These are phyloP conservation scores for Phytophthora multivora DNA, from an alignment of 352 stramenopile genomes.

Conservation along the genomic window DNA sequence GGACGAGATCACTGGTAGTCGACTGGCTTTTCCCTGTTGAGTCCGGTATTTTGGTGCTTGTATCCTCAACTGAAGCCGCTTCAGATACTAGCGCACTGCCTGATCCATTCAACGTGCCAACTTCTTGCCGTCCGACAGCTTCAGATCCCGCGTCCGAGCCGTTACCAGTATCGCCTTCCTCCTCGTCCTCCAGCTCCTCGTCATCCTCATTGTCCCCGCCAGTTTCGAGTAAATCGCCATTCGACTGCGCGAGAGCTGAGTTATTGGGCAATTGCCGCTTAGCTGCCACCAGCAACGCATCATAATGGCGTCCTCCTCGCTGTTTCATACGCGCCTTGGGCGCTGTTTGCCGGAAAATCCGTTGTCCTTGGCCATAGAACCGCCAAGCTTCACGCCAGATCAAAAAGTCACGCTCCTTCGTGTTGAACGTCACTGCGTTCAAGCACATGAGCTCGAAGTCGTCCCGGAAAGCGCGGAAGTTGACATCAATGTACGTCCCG, in stretches of 20 bases:
- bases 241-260: constrained; percentile 52
- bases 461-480: constrained; percentile 83
- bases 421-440: constrained; percentile 97
- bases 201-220: constrained; percentile 37
- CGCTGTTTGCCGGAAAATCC: constrained; percentile 71
- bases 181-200: constrained; percentile 37
- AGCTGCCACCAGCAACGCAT: constrained; percentile 70
- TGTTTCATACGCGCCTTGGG: constrained; percentile 83
- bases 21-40: constrained; percentile 7
- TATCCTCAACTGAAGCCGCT: constrained; percentile 5
- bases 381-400: constrained; percentile 94
- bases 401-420: constrained; percentile 82
- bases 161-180: constrained; percentile 34
- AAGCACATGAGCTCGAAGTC: constrained; percentile 96
- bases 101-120: constrained; percentile 6
- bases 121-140: constrained; percentile 24
- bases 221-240: constrained; percentile 34
- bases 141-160: constrained; percentile 34
- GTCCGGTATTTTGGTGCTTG: constrained; percentile 20
- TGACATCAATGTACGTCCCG: constrained; percentile 69
- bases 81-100: constrained; percentile 5
- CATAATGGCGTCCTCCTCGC: constrained; percentile 70
- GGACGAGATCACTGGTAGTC: neutral
- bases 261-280: constrained; percentile 87
- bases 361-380: constrained; percentile 88